Evolutionary conservation across 225 moss, liverwort and hornwort genomes (phyloP).

Genomic region (Physcomitrellopsis africana): DNA sequence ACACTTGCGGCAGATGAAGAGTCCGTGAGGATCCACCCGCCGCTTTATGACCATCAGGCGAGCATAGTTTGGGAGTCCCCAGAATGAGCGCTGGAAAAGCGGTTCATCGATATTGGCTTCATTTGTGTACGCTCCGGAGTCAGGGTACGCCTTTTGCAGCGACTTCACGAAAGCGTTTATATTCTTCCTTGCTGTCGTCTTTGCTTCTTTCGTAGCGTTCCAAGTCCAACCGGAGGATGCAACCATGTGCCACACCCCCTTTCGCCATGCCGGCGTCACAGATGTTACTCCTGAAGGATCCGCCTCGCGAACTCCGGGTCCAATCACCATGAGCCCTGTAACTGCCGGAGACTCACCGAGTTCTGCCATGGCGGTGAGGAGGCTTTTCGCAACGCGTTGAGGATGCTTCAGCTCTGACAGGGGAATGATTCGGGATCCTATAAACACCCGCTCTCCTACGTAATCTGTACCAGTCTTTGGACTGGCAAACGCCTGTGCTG

Average conservation of each 20-base stretch:
- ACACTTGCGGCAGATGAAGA: slow-evolving; percentile 8
- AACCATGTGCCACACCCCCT: not conserved
- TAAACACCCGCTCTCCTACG: not conserved
- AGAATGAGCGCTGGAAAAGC: not conserved
- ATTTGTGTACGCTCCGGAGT: slow-evolving; percentile 5
- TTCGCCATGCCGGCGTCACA: slow-evolving; percentile 13
- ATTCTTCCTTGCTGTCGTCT: not conserved
- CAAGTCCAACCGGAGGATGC: not conserved
- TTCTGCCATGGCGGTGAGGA: slow-evolving; percentile 4
- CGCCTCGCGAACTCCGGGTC: slow-evolving; percentile 9
- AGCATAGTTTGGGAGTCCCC: not conserved
- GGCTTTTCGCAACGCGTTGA: not conserved
- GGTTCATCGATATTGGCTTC: slow-evolving; percentile 18
- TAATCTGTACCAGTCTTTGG: slow-evolving; percentile 6
- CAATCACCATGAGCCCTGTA: not conserved
- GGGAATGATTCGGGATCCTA: slow-evolving; percentile 15
- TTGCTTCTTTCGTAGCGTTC: not conserved
- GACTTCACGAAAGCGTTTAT: not conserved
- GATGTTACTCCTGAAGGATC: not conserved
- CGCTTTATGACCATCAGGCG: not conserved
- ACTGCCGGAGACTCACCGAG: no score
- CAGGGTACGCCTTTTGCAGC: not conserved
- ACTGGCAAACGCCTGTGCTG: not conserved
- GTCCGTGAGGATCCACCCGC: slow-evolving; percentile 5
- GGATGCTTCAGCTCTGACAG: not conserved